phyloP scores from a whole-genome alignment of 2,329 filamentous ascomycete genomes.

The Cladorrhinum sp. region DNA sequence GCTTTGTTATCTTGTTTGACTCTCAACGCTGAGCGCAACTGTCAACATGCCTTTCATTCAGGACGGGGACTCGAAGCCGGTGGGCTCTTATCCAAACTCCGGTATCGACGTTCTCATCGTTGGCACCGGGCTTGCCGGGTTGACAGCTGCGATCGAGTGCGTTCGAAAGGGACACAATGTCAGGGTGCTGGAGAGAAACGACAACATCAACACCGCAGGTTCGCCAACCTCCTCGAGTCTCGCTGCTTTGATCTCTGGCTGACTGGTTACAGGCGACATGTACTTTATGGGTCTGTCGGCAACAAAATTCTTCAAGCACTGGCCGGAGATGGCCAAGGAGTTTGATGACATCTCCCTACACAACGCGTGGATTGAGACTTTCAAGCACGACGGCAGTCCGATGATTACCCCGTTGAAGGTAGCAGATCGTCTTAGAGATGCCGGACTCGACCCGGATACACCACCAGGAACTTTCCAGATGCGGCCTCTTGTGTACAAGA shows the following conservation, averaged over 20 bases:
- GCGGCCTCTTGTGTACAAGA: conserved; percentile 53
- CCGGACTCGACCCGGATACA: conserved; percentile 39
- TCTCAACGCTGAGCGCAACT: neutral
- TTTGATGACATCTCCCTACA: conserved; percentile 51
- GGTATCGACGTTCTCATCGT: conserved; percentile 51
- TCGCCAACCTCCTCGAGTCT: conserved; percentile 18
- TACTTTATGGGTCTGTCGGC: conserved; percentile 58
- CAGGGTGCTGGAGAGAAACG: conserved; percentile 45
- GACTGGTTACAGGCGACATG: conserved; percentile 48
- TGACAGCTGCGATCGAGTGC: conserved; percentile 60
- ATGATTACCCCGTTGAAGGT: conserved; percentile 48
- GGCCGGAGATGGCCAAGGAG: conserved; percentile 44
- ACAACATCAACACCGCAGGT: conserved; percentile 51
- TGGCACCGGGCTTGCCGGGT: conserved; percentile 56
- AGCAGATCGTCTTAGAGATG: conserved; percentile 44
- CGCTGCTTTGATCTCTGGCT: neutral
- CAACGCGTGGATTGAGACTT: conserved; percentile 54
- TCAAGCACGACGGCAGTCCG: conserved; percentile 49
- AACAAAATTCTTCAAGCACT: conserved; percentile 47
- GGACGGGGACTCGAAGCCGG: conserved; percentile 40
- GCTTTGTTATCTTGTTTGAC: neutral
- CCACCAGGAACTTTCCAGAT: conserved; percentile 55
- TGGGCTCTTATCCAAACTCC: conserved; percentile 48
- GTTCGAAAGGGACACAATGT: conserved; percentile 56
- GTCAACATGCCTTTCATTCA: conserved; percentile 25